Base-by-base conservation (phyloP, 2,329 filamentous ascomycete genomes). In the Diplocarpon rosae region DNA sequence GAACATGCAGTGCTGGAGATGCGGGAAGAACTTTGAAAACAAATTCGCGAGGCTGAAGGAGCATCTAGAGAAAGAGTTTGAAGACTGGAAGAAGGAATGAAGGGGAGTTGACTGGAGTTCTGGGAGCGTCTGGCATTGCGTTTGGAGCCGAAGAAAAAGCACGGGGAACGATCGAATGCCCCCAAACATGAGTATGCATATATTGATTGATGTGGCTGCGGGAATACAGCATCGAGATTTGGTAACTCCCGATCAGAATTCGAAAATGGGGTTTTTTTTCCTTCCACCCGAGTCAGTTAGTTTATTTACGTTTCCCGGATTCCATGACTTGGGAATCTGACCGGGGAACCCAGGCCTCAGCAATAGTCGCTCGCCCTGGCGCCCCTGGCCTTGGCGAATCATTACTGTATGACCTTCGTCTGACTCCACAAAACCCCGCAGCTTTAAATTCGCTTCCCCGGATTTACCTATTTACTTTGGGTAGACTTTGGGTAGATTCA, bases 1-100 rank as follows among this genome's bases (percentile, higher is more conserved):
- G 48, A 80, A 87, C 47, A 71, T 95, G 62, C 65, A 66, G 51
- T 96, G 92, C 62, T 96, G 92, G 90, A 73, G 85, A 41, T 96
- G 92, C 66, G 78, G 78, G 1, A 65, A 63, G 62, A 74, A 77
- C 42, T 95, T 92, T 64, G 75, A 73, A 15, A 85, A 85, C 53
- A 75, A 72, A 59, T 93, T 95, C 62, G 69, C 74, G 52, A 71
- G 70, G 61, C 62, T 95, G 42, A 92, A 92, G 63, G 70, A 68
- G 47, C 89, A 46, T 41, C 24, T 50, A 27, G 47, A 48, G 39
- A 42, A 48, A 33, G 48, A 50, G 27, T 38, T 48, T 5, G 35
- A 47, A 9, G 35, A 47, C 10, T 45, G 48, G 14, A 46, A 39
- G 29, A 42, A 42, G 29, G 39, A 41, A 14, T 52, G 30, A 42